A percentile compares a stretch with the other conserved stretches of the same genome.
Conservation (phyloP, 1,284 basidiomycete genomes). For the Cryptococcus hybrid region DNA sequence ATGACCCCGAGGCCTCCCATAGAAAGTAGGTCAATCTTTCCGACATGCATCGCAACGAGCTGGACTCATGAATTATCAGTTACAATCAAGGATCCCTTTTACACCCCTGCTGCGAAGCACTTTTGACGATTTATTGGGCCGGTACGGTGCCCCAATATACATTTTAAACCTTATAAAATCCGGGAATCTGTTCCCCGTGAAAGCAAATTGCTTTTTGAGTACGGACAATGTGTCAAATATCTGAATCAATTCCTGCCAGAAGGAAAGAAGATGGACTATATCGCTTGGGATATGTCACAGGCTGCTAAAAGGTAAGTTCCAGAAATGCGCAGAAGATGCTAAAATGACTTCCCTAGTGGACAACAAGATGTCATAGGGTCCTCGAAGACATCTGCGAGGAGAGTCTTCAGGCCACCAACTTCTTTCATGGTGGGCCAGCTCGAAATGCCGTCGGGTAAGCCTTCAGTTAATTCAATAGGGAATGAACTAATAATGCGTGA, state of each 20-base stretch:
- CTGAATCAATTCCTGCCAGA: conserved; percentile 92
- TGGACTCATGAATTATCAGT: conserved; percentile 56
- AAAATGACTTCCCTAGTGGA: conserved; percentile 58
- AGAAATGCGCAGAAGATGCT: background rate
- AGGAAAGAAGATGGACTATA: conserved; percentile 83
- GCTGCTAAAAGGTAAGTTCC: conserved; percentile 64
- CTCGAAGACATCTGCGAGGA: conserved; percentile 95
- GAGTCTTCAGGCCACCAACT: conserved; percentile 83
- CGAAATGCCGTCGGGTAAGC: conserved; percentile 35
- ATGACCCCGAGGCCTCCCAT: conserved; percentile 94
- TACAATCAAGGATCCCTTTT: conserved; percentile 93
- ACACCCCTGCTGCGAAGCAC: conserved; percentile 86
- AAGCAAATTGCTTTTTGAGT: conserved; percentile 88
- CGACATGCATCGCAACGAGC: background rate
- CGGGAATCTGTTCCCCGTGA: conserved; percentile 72
- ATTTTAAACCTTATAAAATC: conserved; percentile 96
- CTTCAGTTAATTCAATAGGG: background rate
- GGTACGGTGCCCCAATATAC: conserved; percentile 87
- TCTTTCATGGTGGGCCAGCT: conserved; percentile 71
- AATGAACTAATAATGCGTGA: background rate
- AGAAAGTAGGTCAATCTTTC: conserved; percentile 64
- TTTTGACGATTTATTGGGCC: conserved; percentile 91
- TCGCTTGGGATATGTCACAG: conserved; percentile 94
- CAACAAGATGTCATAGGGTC: conserved; percentile 93
- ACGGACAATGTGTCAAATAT: conserved; percentile 87